Base-by-base conservation (phyloP, 1,284 basidiomycete species). In the Stygiomarasmius scandens region DNA sequence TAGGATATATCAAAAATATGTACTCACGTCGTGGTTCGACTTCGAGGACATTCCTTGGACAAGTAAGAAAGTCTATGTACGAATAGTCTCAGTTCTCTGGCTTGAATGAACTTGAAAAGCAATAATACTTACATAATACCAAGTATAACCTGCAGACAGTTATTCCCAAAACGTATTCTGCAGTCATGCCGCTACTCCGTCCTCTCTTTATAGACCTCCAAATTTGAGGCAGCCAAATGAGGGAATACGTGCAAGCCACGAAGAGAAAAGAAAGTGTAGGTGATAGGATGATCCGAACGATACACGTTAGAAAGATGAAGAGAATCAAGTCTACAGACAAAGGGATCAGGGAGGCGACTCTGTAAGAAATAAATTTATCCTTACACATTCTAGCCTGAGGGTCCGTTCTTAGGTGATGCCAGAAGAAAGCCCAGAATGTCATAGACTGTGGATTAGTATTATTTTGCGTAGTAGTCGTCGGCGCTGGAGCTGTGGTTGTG, bases 201-300 rank as follows among this genome's bases (percentile, higher is more conserved):
- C 89, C 90, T 20, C 89, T 80, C 23, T 82, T 79, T 5, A 82
- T 84, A 41, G 93, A 92, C 24, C 94, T 80, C 60, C 88, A 78
- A 53, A 96, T 93, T 73, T 96, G 93, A 4, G 91, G 89, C 1
- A 89, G 63, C 94, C 94, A 96, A 62, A 90, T 81, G 62, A 82
- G 83, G 1, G 86, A 88, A 71, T 95, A 93, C 58, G 92, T 80
- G 20, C 77, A 68, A 14, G 80, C 82, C n/a, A 95, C 79, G 64
- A 92, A 85, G 44, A 92, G 69, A 29, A 93, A 79, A 0, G 90
- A 83, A 12, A 93, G 73, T 0, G 83, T 81, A 1, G 92, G 87
- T 2, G 88, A 84, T 54, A 93, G 72, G 43, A 92, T 84, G 55
- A 93, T 78, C 38, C 90, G 84, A 64, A 91, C 82, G 49, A 92